phyloP scores from a whole-genome alignment of 2,329 filamentous ascomycete species.

The Neoascochyta sp. region DNA sequence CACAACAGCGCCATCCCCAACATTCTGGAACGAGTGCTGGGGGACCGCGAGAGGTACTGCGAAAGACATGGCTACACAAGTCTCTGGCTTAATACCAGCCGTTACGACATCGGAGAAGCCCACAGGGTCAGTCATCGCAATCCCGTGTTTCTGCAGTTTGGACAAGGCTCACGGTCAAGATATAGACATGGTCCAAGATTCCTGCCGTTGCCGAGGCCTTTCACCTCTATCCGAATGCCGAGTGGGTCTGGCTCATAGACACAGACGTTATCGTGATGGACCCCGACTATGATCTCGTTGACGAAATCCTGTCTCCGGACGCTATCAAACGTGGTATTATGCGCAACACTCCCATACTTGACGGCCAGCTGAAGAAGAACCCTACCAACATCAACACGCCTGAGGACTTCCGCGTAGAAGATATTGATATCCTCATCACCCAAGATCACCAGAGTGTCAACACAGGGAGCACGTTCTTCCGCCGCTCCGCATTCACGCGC shows the following conservation, averaged over 20 bases:
- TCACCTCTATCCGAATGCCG: slow-evolving; percentile 34
- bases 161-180: no score
- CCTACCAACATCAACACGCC: slow-evolving; percentile 27
- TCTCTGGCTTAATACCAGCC: slow-evolving; percentile 41
- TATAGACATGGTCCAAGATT: slow-evolving; percentile 42
- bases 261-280: slow-evolving; percentile 43
- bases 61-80: slow-evolving; percentile 38
- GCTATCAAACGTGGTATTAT: slow-evolving; percentile 28
- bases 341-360: slow-evolving; percentile 25
- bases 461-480: slow-evolving; percentile 40
- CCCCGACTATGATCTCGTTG: slow-evolving; percentile 30
- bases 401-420: slow-evolving; percentile 25
- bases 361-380: slow-evolving; percentile 25
- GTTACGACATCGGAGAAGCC: slow-evolving; percentile 37
- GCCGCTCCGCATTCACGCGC: slow-evolving; percentile 37
- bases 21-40: slow-evolving; percentile 31
- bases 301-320: slow-evolving; percentile 32
- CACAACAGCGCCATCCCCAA: slow-evolving; percentile 42
- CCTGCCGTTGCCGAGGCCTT: slow-evolving; percentile 42
- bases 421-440: slow-evolving; percentile 40
- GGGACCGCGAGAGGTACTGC: slow-evolving; percentile 38
- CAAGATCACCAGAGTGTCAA: slow-evolving; percentile 43
- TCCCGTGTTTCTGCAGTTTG: no score
- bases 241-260: slow-evolving; percentile 44
- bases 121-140: slow-evolving; percentile 29